A percentile compares a stretch with the other conserved stretches of the same genome.
These are phyloP conservation scores for Russula lepida DNA, from an alignment of 768 basidiomycete species.

Conservation along the genomic window DNA sequence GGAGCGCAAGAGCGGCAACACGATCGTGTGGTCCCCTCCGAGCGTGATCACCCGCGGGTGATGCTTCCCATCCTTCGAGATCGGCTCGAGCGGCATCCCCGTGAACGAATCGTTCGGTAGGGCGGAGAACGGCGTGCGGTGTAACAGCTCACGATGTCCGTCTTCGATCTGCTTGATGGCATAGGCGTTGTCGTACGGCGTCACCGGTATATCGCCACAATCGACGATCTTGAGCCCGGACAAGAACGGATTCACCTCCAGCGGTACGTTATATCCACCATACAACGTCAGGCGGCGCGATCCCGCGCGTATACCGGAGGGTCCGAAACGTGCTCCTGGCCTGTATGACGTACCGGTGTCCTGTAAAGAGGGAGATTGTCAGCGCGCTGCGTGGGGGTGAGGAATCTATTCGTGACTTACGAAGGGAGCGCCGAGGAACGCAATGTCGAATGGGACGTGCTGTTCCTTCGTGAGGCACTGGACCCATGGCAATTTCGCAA, in stretches of 20 bases:
- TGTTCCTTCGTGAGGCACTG: constrained; percentile 63
- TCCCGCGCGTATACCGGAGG: constrained; percentile 73
- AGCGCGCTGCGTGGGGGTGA: background rate
- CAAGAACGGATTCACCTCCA: constrained; percentile 63
- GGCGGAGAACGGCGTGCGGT: constrained; percentile 51
- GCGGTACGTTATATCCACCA: constrained; percentile 72
- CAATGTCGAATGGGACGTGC: constrained; percentile 62
- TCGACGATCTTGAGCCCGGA: constrained; percentile 63
- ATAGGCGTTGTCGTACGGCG: constrained; percentile 65
- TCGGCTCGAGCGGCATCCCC: constrained; percentile 46
- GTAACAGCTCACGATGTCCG: constrained; percentile 62
- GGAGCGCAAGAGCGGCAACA: constrained; percentile 56
- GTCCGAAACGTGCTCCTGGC: constrained; percentile 80
- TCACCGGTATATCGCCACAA: constrained; percentile 72
- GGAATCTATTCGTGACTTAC: constrained; percentile 30
- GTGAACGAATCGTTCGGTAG: constrained; percentile 56
- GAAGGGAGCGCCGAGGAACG: constrained; percentile 73
- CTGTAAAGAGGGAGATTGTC: constrained; percentile 26
- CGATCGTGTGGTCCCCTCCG: constrained; percentile 86
- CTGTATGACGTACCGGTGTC: constrained; percentile 72
- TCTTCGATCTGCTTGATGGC: constrained; percentile 70
- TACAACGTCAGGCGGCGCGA: constrained; percentile 67
- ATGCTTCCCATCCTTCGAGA: constrained; percentile 60
- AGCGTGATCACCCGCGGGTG: constrained; percentile 78
- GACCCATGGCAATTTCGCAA: constrained; percentile 81